A percentile compares a stretch with the other conserved stretches of the same genome.
These are phyloP conservation scores for Colletotrichum tamarilloi DNA, from an alignment of 2,329 filamentous ascomycete species.

Conservation along the genomic window DNA sequence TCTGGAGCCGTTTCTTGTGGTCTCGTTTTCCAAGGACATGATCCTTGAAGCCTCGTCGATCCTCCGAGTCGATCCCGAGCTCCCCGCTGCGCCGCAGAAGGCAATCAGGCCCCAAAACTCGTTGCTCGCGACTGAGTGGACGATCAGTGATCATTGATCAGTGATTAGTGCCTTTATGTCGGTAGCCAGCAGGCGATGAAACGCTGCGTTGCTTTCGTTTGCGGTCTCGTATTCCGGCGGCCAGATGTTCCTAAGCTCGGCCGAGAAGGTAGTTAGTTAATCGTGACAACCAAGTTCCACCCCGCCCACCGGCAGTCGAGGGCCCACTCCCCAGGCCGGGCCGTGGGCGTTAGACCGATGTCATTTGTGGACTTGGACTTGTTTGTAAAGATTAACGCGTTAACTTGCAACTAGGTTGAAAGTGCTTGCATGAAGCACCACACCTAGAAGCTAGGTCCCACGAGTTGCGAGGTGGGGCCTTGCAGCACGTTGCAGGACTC, in stretches of 20 bases:
- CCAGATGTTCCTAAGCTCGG: slow-evolving; percentile 5
- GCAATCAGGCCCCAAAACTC: not conserved
- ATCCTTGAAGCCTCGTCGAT: not conserved
- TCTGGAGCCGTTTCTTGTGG: not conserved
- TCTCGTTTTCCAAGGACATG: slow-evolving; percentile 17
- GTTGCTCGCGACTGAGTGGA: not conserved
- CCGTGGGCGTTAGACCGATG: not conserved
- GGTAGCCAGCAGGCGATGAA: slow-evolving; percentile 18
- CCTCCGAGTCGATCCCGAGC: slow-evolving; percentile 14
- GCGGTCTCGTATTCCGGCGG: slow-evolving; percentile 24
- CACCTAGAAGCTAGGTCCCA: not conserved
- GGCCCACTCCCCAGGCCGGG: not conserved
- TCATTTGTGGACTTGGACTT: slow-evolving; percentile 30
- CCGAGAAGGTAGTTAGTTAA: not conserved
- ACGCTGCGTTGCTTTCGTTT: slow-evolving; percentile 2
- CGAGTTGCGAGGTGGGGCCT: not conserved
- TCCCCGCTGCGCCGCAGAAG: not conserved
- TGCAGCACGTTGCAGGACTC: not conserved
- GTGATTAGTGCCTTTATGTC: slow-evolving; percentile 4
- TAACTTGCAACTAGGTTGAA: not conserved
- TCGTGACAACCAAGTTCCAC: not conserved
- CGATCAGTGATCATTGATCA: slow-evolving; percentile 3
- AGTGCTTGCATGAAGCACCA: slow-evolving; percentile 28
- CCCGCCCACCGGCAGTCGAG: not conserved
- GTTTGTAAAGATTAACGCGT: not conserved